A percentile compares a stretch with the other conserved stretches of the same genome.
These are phyloP conservation scores for Cystobasidium onofrii DNA, from an alignment of 768 basidiomycete species.

Conservation along the genomic window DNA sequence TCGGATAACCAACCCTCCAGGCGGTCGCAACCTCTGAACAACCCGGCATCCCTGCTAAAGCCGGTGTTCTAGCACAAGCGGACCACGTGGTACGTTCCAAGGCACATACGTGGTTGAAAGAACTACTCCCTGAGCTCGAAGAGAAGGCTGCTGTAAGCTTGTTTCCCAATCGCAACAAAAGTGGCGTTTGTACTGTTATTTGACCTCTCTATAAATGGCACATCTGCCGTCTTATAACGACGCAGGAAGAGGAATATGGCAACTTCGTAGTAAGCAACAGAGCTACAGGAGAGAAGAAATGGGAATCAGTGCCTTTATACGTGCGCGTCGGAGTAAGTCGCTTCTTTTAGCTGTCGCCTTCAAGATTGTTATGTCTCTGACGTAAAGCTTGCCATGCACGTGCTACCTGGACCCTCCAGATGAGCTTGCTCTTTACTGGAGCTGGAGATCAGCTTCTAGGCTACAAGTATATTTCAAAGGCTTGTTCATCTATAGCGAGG, in stretches of 20 bases:
- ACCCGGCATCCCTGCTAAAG: conserved; percentile 11
- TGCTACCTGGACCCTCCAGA: background rate
- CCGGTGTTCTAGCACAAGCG: background rate
- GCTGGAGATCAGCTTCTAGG: conserved; percentile 2
- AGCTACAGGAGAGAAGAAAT: conserved; percentile 8
- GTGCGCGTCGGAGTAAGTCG: conserved; percentile 22
- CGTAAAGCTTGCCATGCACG: background rate
- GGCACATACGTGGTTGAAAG: background rate
- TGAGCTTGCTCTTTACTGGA: conserved; percentile 30
- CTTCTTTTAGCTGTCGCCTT: background rate
- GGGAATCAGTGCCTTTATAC: conserved; percentile 32
- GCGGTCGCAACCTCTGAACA: background rate
- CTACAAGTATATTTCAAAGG: background rate
- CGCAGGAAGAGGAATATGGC: conserved; percentile 15
- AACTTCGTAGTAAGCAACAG: conserved; percentile 14
- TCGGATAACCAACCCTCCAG: too few species aligned
- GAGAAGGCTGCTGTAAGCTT: conserved; percentile 1
- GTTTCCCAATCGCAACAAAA: too few species aligned
- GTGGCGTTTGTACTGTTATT: too few species aligned
- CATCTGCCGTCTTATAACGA: background rate
- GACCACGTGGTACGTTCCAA: background rate
- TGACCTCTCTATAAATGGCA: background rate
- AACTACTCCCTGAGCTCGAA: conserved; percentile 11
- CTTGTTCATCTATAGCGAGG: too few species aligned
- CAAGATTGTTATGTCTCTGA: background rate